phyloP scores from a whole-genome alignment of 2,329 filamentous ascomycete species.

The Nemania serpens region DNA sequence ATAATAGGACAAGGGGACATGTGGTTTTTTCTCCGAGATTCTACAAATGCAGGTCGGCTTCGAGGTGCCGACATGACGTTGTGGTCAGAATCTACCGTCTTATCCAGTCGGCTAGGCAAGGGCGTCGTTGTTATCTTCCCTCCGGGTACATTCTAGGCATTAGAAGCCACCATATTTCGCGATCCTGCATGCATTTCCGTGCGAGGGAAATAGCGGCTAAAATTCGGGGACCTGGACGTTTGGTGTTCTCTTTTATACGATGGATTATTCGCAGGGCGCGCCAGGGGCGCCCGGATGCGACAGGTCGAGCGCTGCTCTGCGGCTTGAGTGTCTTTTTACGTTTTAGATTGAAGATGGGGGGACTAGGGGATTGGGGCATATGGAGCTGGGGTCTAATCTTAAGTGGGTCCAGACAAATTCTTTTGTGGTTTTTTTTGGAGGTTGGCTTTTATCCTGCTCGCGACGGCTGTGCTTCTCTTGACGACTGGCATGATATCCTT shows the following conservation, averaged over 20 bases:
- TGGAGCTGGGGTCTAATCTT: slow-evolving; percentile 22
- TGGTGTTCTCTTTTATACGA: neutral
- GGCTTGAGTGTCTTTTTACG: slow-evolving; percentile 7
- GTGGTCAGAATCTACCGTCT: neutral
- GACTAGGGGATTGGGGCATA: slow-evolving; percentile 6
- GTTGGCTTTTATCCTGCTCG: slow-evolving; percentile 8
- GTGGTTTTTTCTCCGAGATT: neutral
- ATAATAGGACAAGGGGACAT: neutral
- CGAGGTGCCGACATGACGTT: neutral
- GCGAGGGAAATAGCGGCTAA: slow-evolving; percentile 4
- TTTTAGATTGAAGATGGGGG: slow-evolving; percentile 26
- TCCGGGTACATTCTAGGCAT: too few species aligned
- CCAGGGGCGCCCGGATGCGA: neutral
- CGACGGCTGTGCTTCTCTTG: slow-evolving; percentile 30
- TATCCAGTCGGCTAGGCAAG: neutral
- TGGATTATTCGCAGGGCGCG: neutral
- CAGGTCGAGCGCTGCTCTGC: neutral
- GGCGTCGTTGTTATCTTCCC: neutral
- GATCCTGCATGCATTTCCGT: neutral
- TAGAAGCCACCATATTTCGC: too few species aligned
- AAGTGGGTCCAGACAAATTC: slow-evolving; percentile 1
- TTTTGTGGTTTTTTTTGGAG: slow-evolving; percentile 6
- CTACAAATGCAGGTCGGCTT: neutral
- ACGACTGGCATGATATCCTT: slow-evolving; percentile 38
- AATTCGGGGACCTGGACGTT: neutral